These are phyloP conservation scores for Sporothrix variecibatus DNA, from an alignment of 2,329 filamentous ascomycete species.

Conservation along the genomic window DNA sequence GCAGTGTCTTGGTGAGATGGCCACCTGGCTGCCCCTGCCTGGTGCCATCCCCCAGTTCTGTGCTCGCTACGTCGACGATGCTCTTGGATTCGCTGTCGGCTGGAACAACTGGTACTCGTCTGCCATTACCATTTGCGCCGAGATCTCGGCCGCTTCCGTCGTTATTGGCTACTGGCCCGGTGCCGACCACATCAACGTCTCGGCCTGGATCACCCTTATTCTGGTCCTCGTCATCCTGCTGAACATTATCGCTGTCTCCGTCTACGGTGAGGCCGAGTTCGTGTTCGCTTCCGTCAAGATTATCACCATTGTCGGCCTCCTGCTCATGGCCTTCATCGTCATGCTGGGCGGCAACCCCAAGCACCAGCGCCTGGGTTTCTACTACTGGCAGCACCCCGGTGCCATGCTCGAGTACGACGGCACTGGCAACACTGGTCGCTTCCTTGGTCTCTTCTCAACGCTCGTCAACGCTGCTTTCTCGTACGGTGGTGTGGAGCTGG, in stretches of 20 bases:
- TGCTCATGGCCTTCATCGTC: constrained; percentile 59
- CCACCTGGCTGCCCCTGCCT: constrained; percentile 61
- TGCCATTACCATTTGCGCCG: constrained; percentile 49
- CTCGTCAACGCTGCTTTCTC: constrained; percentile 42
- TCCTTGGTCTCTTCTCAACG: constrained; percentile 32
- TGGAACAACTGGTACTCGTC: constrained; percentile 57
- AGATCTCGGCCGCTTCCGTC: constrained; percentile 49
- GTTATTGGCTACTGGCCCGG: constrained; percentile 49
- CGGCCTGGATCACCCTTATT: constrained; percentile 53
- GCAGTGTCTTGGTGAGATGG: constrained; percentile 56
- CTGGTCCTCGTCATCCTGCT: constrained; percentile 49
- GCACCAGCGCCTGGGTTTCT: constrained; percentile 53
- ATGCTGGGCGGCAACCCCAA: constrained; percentile 58
- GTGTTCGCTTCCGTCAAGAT: constrained; percentile 52
- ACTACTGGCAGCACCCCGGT: constrained; percentile 48
- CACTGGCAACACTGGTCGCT: constrained; percentile 45
- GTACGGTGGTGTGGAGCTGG: constrained; percentile 57
- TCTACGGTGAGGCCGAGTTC: constrained; percentile 54
- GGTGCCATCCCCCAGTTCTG: constrained; percentile 55
- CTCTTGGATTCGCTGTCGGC: constrained; percentile 51
- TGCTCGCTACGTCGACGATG: constrained; percentile 50
- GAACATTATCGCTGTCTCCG: constrained; percentile 53
- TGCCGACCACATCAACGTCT: constrained; percentile 34
- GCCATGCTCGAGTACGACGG: constrained; percentile 42
- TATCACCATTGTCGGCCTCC: constrained; percentile 59